Base-by-base conservation (phyloP, 768 basidiomycete genomes). In the Boletus huronensis region DNA sequence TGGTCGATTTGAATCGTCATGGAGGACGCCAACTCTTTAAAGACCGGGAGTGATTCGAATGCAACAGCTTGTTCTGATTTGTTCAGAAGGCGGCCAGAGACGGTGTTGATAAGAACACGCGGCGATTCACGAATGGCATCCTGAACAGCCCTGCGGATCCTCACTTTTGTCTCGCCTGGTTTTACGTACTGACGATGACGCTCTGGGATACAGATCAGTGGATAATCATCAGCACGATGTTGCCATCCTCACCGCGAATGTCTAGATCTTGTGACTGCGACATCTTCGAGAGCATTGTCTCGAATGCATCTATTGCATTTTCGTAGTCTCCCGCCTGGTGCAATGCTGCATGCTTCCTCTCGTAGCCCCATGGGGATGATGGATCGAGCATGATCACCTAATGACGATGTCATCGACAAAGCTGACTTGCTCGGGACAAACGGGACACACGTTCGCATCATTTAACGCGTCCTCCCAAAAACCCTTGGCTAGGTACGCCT, bases 11-110 rank as follows among this genome's bases (percentile, higher is more conserved):
- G 21, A 10, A 41, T 52, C 1, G 53, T 57, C 44, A n/a, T 25
- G 25, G 62, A 59, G 1, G 58, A 63, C 23, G 54, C 10, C 9
- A 63, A 19, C 35, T 57, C 32, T 21, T 25, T 6, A 17, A 59
- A 58, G 3, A 39, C 3, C 6, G 52, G 35, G 0, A 29, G 32
- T 6, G 40, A 47, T 39, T 58, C 49, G 6, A 62, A 61, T 50
- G 26, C 14, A 5, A 39, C 26, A 1, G 48, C 53, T 26, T 58
- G 59, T 21, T 46, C 11, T 0, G 35, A 10, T 38, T 50, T 50
- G 56, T 55, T 16, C n/a, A 41, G 14, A 10, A 62, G 45, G 48
- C 54, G 52, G 1, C 52, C 59, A 3, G 57, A 36, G 1, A 10
- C 19, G 8, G 47, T 59, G 35, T 59, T 49, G 11, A 54, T 53